These are phyloP conservation scores for Ploettnerulaceae sp. DNA, from an alignment of 2,329 filamentous ascomycete genomes.

Conservation along the genomic window DNA sequence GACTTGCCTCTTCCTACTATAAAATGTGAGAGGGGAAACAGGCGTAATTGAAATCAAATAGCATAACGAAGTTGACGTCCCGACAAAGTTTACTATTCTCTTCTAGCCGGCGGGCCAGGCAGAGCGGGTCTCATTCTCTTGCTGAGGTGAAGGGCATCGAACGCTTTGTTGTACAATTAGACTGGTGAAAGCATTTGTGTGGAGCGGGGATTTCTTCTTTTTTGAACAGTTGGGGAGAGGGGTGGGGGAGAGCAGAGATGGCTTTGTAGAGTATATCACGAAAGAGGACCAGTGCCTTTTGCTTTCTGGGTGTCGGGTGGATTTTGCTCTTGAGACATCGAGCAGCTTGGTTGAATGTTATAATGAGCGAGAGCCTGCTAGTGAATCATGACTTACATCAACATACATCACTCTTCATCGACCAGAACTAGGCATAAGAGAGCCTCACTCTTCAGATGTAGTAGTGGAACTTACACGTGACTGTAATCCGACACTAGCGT, in stretches of 20 bases:
- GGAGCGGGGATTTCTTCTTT: constrained; percentile 13
- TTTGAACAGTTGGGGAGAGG: constrained; percentile 6
- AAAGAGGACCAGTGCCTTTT: constrained; percentile 4
- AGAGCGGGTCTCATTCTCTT: constrained; percentile 12
- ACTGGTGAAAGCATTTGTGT: constrained; percentile 10
- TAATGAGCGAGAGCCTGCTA: no score
- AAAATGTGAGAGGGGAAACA: not conserved
- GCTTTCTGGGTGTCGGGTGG: not conserved
- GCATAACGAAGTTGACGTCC: constrained; percentile 15
- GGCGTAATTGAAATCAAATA: constrained; percentile 20
- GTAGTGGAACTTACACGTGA: no score
- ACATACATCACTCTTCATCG: not conserved
- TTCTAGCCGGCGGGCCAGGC: constrained; percentile 16
- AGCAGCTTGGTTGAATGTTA: constrained; percentile 2
- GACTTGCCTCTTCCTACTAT: not conserved
- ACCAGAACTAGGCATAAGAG: not conserved
- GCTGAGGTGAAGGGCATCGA: constrained; percentile 13
- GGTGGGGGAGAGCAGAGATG: not conserved
- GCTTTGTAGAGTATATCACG: constrained; percentile 15
- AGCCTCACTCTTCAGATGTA: not conserved
- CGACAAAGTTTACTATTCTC: constrained; percentile 4
- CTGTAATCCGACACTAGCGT: not conserved
- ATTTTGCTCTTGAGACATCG: constrained; percentile 1
- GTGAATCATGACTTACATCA: not conserved
- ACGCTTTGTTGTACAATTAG: constrained; percentile 24